Conservation (phyloP, 805 yeast species). For the Zygotorulaspora florentina region DNA sequence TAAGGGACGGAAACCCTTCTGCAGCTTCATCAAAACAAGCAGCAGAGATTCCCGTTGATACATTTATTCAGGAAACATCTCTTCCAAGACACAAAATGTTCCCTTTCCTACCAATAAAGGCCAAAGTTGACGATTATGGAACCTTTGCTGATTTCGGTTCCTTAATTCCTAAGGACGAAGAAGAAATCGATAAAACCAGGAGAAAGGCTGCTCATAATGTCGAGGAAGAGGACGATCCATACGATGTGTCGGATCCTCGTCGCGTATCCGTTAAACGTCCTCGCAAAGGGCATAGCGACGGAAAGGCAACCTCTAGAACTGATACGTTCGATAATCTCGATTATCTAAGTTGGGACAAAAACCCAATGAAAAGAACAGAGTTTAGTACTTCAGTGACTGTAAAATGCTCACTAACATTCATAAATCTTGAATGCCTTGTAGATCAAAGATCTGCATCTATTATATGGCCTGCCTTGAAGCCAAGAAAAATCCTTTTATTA, state of each 20-base stretch:
- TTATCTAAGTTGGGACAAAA: conserved; percentile 46
- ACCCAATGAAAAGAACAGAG: conserved; percentile 47
- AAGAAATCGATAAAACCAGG: conserved; percentile 33
- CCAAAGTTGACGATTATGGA: conserved; percentile 84
- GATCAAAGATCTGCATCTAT: conserved; percentile 78
- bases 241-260: conserved; percentile 25
- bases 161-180: conserved; percentile 51
- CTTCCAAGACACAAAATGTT: conserved; percentile 56
- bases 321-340: conserved; percentile 50
- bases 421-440: conserved; percentile 80
- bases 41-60: conserved; percentile 30
- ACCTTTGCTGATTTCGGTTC: conserved; percentile 62
- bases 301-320: conserved; percentile 31
- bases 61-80: conserved; percentile 21
- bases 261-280: conserved; percentile 21
- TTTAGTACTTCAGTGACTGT: conserved; percentile 41
- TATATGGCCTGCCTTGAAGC: conserved; percentile 74
- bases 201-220: conserved; percentile 23
- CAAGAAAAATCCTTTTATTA: conserved; percentile 58
- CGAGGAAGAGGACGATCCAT: conserved; percentile 28
- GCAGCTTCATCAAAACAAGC: conserved; percentile 6
- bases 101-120: conserved; percentile 59
- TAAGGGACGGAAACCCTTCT: conserved; percentile 12
- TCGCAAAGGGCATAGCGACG: conserved; percentile 31
- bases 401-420: conserved; percentile 66